phyloP scores from a whole-genome alignment of 768 basidiomycete species.

The Leccinum incarnatum region DNA sequence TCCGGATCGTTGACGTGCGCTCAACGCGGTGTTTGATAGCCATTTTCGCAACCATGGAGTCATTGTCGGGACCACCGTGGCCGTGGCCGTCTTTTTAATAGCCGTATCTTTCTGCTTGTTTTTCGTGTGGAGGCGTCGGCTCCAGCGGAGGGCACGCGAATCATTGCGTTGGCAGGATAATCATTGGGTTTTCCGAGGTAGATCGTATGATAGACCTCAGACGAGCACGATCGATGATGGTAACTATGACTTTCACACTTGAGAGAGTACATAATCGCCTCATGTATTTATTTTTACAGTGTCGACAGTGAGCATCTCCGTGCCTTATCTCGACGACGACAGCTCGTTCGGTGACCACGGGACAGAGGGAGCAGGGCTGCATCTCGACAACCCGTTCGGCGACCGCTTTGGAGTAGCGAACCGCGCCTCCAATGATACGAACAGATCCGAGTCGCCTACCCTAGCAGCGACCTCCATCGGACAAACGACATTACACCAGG shows the following conservation, averaged over 20 bases:
- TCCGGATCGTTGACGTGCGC: not conserved
- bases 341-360: not conserved
- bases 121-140: constrained; percentile 36
- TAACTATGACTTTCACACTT: constrained; percentile 4
- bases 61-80: constrained; percentile 70
- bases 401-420: too few species aligned
- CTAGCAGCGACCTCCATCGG: constrained; percentile 4
- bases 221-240: constrained; percentile 8
- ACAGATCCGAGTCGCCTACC: not conserved
- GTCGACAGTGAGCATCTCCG: too few species aligned
- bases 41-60: constrained; percentile 68
- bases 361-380: not conserved
- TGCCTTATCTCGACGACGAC: not conserved
- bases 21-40: constrained; percentile 29
- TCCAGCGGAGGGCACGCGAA: constrained; percentile 36
- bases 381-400: not conserved
- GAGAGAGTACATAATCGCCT: not conserved
- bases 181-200: constrained; percentile 7
- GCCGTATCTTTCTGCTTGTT: constrained; percentile 43
- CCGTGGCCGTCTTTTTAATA: constrained; percentile 54
- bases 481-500: constrained; percentile 9
- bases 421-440: too few species aligned
- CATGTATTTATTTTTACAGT: not conserved
- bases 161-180: constrained; percentile 30
- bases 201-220: constrained; percentile 40